Evolutionary conservation across 768 basidiomycete genomes (phyloP).

Genomic region (Lactifluus rugatus): DNA sequence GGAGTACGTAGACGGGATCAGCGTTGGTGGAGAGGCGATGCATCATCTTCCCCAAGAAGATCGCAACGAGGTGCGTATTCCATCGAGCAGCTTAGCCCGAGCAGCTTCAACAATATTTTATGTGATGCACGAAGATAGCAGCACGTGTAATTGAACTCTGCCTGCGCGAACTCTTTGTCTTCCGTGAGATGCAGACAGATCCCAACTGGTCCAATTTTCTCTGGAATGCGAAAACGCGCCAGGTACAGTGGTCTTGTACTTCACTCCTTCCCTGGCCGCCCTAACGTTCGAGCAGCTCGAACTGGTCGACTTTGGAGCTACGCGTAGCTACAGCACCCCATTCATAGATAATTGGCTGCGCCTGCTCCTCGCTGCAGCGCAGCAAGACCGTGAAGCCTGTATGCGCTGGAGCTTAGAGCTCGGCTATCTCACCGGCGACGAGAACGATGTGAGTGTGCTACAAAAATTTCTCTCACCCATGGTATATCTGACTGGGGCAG

Average conservation of each 20-base stretch:
- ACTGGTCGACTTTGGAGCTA: conserved; percentile 94
- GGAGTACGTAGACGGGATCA: conserved; percentile 72
- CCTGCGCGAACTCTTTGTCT: conserved; percentile 81
- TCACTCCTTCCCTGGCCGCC: not conserved
- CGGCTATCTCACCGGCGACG: conserved; percentile 85
- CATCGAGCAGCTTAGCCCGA: not conserved
- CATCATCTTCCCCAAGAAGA: conserved; percentile 50
- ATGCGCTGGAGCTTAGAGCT: conserved; percentile 65
- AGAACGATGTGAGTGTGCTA: conserved; percentile 50
- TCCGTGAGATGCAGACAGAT: conserved; percentile 94
- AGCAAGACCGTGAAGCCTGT: conserved; percentile 57
- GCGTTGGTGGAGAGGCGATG: conserved; percentile 59
- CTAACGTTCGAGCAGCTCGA: conserved; percentile 42
- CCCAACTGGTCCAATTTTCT: conserved; percentile 99
- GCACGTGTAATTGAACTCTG: conserved; percentile 74
- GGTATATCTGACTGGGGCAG: not conserved
- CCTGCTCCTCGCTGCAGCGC: conserved; percentile 73
- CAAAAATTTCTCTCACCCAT: not conserved
- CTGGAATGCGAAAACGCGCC: conserved; percentile 59
- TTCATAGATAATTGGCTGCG: conserved; percentile 86
- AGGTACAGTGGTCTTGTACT: conserved; percentile 33
- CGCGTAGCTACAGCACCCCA: conserved; percentile 68
- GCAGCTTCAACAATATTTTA: not conserved
- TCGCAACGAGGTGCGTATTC: conserved; percentile 54
- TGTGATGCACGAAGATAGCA: conserved; percentile 54